Evolutionary conservation across 441 rosid species (phyloP).

Genomic region (Codiaeum variegatum): DNA sequence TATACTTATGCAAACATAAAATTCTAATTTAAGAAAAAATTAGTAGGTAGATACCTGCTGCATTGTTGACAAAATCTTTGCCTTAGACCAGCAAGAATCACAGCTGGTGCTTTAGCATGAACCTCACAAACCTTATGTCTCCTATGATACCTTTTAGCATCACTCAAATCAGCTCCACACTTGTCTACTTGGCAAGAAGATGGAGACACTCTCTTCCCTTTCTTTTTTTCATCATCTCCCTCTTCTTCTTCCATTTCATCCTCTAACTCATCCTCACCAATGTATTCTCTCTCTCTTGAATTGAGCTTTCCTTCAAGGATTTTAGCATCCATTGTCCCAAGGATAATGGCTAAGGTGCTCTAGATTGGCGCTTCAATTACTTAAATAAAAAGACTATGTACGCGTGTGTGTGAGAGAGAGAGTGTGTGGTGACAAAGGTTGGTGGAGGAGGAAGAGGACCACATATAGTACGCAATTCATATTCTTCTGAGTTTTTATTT

Average conservation of each 20-base stretch:
- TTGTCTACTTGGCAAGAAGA: slow-evolving; percentile 58
- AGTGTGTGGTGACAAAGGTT: slow-evolving; percentile 11
- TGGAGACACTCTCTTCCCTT: slow-evolving; percentile 38
- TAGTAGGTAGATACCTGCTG: slow-evolving; percentile 42
- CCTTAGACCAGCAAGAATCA: slow-evolving; percentile 38
- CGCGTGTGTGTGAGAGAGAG: too few relatives aligned
- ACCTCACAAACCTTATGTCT: slow-evolving; percentile 63
- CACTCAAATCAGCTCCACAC: slow-evolving; percentile 44
- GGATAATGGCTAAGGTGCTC: background rate
- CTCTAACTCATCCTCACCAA: slow-evolving; percentile 48
- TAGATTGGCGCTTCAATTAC: slow-evolving; percentile 22
- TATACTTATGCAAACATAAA: too few relatives aligned
- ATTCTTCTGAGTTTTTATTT: slow-evolving; percentile 21
- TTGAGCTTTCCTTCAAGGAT: slow-evolving; percentile 29
- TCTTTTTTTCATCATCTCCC: slow-evolving; percentile 44
- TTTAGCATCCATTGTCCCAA: slow-evolving; percentile 35
- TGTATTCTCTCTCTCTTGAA: slow-evolving; percentile 35
- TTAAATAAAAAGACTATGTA: slow-evolving; percentile 23
- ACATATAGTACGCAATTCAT: slow-evolving; percentile 14
- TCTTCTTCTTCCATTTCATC: slow-evolving; percentile 52
- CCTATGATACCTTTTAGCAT: slow-evolving; percentile 49
- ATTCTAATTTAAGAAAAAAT: background rate
- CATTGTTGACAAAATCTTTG: slow-evolving; percentile 77
- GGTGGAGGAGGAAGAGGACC: slow-evolving; percentile 30
- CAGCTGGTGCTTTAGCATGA: slow-evolving; percentile 52